Base-by-base conservation (phyloP, 164 flowering plant species). In the Umbellularia californica region DNA sequence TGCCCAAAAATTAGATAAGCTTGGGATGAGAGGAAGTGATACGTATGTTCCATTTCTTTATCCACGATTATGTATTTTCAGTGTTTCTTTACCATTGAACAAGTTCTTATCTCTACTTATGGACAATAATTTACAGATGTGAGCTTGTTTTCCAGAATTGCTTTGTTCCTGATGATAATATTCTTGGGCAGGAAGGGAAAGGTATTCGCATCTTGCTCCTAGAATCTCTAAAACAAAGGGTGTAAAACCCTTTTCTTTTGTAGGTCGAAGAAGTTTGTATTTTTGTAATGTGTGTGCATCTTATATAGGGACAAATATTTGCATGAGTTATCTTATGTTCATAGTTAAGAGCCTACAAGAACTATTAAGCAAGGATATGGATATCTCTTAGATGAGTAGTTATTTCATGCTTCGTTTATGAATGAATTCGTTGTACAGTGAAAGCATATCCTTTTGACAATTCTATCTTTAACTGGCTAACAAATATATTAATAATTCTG, bases 11-110 rank as follows among this genome's bases (percentile, higher is more conserved):
- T 79, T 96, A 70, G 99, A 96, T 90, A 96, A 96, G 78, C 94
- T 96, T 73, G 99, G 99, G 70, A 96, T 96, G 97, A 87, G 98
- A 68, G 98, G 99, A 86, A 94, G 98, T 90, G 98, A 92, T 79
- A 96, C 97, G 98, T 96, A 89, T 58, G 95, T 80, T 28, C 75
- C 24, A 14, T 13, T 3, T 74, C 6, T 69, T 76, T 60, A 47
- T 68, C 67, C 72, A 23, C n/a, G 25, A 63, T 55, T 65, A 28
- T 50, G 30, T 51, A 15, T 64, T 70, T 58, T 19, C n/a, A 1
- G 3, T 63, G 64, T 47, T 12, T 20, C 50, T 73, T 63, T 71
- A 58, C n/a, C 19, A 47, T 64, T 5, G 41, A 47, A 52, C 69
- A 52, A 72, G 62, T 25, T 78, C 70, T 81, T 60, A 68, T 79